Conservation (phyloP, 2,329 filamentous ascomycete genomes). For the Stachybotrys echinatus region DNA sequence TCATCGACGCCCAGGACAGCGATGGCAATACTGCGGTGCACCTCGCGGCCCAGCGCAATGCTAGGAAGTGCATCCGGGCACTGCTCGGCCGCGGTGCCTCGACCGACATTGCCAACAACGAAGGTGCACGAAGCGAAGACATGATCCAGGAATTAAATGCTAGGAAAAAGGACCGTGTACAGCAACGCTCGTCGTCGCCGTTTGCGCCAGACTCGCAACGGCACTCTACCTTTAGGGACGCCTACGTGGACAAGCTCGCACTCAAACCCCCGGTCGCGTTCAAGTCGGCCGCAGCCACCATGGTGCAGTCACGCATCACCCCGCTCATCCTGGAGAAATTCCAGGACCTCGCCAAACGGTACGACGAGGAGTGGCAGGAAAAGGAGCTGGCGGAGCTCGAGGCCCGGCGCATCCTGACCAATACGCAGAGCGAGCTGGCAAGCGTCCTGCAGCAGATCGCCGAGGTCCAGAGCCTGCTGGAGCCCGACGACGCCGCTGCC, state of each 20-base stretch:
- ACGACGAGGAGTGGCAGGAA: conserved; percentile 70
- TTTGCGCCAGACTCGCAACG: conserved; percentile 59
- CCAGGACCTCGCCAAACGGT: conserved; percentile 62
- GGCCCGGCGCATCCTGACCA: conserved; percentile 58
- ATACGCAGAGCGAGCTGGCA: conserved; percentile 63
- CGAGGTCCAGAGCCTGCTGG: conserved; percentile 50
- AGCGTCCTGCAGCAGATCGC: conserved; percentile 53
- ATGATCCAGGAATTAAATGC: conserved; percentile 74
- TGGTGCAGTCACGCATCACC: conserved; percentile 63
- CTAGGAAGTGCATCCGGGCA: conserved; percentile 82
- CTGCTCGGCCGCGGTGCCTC: conserved; percentile 74
- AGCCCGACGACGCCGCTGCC: conserved; percentile 47
- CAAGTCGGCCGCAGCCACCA: conserved; percentile 61
- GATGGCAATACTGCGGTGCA: conserved; percentile 84
- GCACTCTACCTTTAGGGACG: conserved; percentile 48
- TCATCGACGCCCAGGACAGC: conserved; percentile 78
- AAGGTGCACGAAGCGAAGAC: conserved; percentile 79
- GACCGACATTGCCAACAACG: conserved; percentile 75
- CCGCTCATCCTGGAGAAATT: conserved; percentile 68
- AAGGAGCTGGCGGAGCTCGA: conserved; percentile 67
- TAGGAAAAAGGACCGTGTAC: conserved; percentile 59
- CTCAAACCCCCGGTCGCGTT: conserved; percentile 38
- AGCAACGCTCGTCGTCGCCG: conserved; percentile 70
- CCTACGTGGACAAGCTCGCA: conserved; percentile 34
- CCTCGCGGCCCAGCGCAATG: conserved; percentile 72